Conservation (phyloP, 345 rosid species). For the Mangifera indica region DNA sequence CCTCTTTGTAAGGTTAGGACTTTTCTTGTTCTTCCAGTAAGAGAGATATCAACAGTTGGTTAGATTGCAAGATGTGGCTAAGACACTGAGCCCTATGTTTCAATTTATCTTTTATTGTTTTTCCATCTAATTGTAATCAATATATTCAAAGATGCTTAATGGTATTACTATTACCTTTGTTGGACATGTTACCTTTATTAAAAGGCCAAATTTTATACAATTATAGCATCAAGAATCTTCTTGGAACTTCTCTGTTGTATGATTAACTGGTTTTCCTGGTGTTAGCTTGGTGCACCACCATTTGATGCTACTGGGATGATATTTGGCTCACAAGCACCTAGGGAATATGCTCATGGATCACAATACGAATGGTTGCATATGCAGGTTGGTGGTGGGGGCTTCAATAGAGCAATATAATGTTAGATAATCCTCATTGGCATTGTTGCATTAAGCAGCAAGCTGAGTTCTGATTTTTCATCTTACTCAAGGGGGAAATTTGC, state of each 20-base stretch:
- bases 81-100: neutral
- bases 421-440: slow-evolving; percentile 3
- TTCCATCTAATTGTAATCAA: neutral
- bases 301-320: slow-evolving; percentile 56
- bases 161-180: neutral
- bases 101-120: neutral
- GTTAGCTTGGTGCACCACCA: slow-evolving; percentile 51
- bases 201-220: neutral
- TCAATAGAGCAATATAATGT: slow-evolving; percentile 48
- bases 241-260: neutral
- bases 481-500: neutral
- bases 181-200: neutral
- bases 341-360: slow-evolving; percentile 54
- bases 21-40: neutral
- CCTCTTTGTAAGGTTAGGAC: neutral
- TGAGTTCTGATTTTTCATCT: slow-evolving; percentile 12
- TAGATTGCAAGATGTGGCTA: neutral
- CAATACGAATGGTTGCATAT: slow-evolving; percentile 78
- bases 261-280: slow-evolving; percentile 6
- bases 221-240: neutral
- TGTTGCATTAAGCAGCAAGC: slow-evolving; percentile 11
- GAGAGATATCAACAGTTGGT: neutral
- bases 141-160: neutral
- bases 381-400: slow-evolving; percentile 73
- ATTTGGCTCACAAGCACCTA: slow-evolving; percentile 57